Evolutionary conservation across 139 green algal species (phyloP), one percentile per base, ranked within the genome.

Genomic region (Chlamydomonas sp.): DNA sequence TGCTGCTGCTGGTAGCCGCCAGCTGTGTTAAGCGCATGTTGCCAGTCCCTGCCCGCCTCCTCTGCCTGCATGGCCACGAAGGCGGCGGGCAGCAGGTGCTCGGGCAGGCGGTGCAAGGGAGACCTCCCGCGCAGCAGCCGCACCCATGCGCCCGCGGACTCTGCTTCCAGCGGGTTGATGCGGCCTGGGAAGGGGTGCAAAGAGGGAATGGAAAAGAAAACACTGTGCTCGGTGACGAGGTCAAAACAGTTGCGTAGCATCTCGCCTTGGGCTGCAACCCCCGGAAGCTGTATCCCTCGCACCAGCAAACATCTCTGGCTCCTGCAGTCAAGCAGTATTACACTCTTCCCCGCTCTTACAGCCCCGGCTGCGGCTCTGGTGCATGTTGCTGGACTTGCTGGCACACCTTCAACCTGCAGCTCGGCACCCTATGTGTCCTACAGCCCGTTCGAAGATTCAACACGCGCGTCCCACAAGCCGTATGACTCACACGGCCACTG

Each of bases 91-190:
- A 88, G 66, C 17, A 74, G 63, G 57, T 79, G 75, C 9, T 83
- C 75, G 64, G 84, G 84, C 49, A 88, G 17, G 49, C 77, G 77
- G 49, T 88, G 84, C 49, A 9, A 3, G 10, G 84, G 31, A 1
- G 63, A 6, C 6, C 84, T 63, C 3, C 9, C 8, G 17, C 84
- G 84, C 84, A 78, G 63, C 63, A 88, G 6, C 7, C 84, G 74
- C 4, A 15, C 17, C 84, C 84, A 88, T 7, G 84, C 74, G 20
- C n/a, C 71, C 6, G 66, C 64, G 10, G 84, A 88, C 57, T 88
- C 84, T 0, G 84, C 84, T 64, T 88, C 84, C 17, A 88, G 63
- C 57, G 84, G 84, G 58, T 88, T 88, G 17, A 88, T 77, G 57
- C 64, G 74, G 57, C 57, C 84, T 88, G 80, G 3, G 49, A 31